phyloP scores from a whole-genome alignment of 1,284 basidiomycete species.

The Bjerkandera adusta region DNA sequence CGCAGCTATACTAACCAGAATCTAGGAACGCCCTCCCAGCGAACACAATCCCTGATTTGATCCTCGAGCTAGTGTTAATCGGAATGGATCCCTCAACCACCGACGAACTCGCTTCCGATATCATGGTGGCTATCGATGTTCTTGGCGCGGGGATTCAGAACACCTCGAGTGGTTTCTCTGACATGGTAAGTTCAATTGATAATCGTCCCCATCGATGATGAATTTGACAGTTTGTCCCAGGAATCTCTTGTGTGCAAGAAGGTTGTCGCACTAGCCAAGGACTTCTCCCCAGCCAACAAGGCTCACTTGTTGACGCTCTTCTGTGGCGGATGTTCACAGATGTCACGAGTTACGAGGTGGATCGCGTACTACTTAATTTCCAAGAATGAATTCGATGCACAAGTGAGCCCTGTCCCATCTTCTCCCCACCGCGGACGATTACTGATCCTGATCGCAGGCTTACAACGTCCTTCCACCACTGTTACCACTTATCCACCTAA shows the following conservation, averaged over 20 bases:
- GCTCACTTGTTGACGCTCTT: slow-evolving; percentile 49
- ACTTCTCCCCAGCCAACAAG: slow-evolving; percentile 36
- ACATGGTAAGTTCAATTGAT: slow-evolving; percentile 32
- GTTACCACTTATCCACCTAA: slow-evolving; percentile 28
- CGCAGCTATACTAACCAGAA: too few relatives aligned
- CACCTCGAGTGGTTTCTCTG: slow-evolving; percentile 29
- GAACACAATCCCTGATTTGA: slow-evolving; percentile 47
- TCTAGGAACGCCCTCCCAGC: slow-evolving; percentile 21
- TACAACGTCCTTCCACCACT: slow-evolving; percentile 22
- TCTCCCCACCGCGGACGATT: too few relatives aligned
- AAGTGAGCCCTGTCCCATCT: too few relatives aligned
- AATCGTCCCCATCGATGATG: neutral
- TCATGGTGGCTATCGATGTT: slow-evolving; percentile 44
- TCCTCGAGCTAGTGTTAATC: slow-evolving; percentile 50
- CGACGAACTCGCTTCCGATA: slow-evolving; percentile 40
- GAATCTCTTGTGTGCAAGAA: slow-evolving; percentile 45
- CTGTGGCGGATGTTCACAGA: slow-evolving; percentile 46
- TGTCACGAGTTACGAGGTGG: slow-evolving; percentile 53
- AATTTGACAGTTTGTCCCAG: slow-evolving; percentile 33
- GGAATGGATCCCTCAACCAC: slow-evolving; percentile 52
- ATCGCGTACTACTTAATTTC: too few relatives aligned
- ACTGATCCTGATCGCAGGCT: slow-evolving; percentile 4
- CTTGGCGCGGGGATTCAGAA: slow-evolving; percentile 39
- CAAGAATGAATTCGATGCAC: too few relatives aligned
- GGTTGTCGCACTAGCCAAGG: slow-evolving; percentile 36